Percentiles rank a stretch among this genome's conserved stretches.
Conservation (phyloP, 2,329 filamentous ascomycete genomes). For the Colletotrichum sp. region DNA sequence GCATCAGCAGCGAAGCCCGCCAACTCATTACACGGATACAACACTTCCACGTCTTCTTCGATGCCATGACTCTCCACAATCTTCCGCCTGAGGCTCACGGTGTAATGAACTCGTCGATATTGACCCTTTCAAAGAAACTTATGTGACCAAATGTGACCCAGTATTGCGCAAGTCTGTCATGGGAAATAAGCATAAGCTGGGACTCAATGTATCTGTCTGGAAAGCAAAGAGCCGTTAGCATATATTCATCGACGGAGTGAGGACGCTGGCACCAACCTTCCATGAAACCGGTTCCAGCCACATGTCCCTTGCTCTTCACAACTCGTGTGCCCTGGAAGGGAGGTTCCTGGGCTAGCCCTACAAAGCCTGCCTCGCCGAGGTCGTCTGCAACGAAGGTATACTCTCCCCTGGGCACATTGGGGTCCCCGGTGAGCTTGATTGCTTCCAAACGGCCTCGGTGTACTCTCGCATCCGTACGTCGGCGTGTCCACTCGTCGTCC, state of each 20-base stretch:
- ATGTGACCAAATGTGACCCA: conserved; percentile 73
- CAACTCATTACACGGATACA: not conserved
- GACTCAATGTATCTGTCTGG: conserved; percentile 77
- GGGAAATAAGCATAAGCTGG: conserved; percentile 79
- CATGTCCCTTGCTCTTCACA: conserved; percentile 77
- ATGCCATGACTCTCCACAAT: not conserved
- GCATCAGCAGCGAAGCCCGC: not conserved
- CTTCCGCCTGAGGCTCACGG: conserved; percentile 18
- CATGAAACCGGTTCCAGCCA: conserved; percentile 75
- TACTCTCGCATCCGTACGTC: conserved; percentile 51
- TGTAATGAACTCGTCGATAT: conserved; percentile 58
- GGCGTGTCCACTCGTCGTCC: conserved; percentile 47
- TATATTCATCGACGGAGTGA: not conserved
- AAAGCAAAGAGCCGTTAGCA: not conserved
- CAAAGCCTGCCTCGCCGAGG: conserved; percentile 69
- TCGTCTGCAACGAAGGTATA: conserved; percentile 82
- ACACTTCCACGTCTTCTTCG: not conserved
- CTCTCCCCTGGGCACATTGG: conserved; percentile 87
- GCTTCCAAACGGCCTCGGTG: conserved; percentile 77
- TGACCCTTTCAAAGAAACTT: conserved; percentile 64
- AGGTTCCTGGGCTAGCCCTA: conserved; percentile 68
- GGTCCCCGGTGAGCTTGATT: conserved; percentile 90
- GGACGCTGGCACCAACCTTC: conserved; percentile 62
- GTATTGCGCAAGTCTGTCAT: conserved; percentile 79
- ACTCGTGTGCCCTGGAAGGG: conserved; percentile 77